phyloP scores from a whole-genome alignment of 805 yeast species.

The Candida coleopterorum region DNA sequence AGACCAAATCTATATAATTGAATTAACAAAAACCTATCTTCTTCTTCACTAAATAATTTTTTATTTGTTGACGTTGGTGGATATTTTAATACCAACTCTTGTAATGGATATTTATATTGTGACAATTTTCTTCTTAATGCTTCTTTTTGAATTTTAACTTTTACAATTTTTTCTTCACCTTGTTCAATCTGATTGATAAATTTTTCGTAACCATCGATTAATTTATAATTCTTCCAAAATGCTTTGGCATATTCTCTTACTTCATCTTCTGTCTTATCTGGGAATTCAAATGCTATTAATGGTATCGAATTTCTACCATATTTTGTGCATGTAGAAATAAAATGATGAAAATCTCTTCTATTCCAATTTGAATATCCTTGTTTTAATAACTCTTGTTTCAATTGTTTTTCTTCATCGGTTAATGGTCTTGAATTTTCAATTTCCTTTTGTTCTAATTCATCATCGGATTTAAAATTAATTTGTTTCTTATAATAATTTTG shows the following conservation, averaged over 20 bases:
- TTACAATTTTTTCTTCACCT: conserved; percentile 80
- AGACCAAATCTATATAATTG: conserved; percentile 78
- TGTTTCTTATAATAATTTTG: conserved; percentile 70
- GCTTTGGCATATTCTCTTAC: conserved; percentile 69
- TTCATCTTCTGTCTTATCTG: conserved; percentile 76
- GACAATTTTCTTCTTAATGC: conserved; percentile 71
- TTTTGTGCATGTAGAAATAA: conserved; percentile 67
- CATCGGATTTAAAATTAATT: conserved; percentile 49
- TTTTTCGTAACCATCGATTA: conserved; percentile 86
- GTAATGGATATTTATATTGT: conserved; percentile 68
- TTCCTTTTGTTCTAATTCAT: conserved; percentile 62
- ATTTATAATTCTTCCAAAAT: conserved; percentile 76
- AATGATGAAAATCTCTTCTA: conserved; percentile 81
- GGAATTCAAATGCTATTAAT: conserved; percentile 73
- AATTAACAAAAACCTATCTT: conserved; percentile 81
- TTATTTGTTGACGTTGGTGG: conserved; percentile 70
- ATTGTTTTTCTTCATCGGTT: conserved; percentile 73
- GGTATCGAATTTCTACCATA: conserved; percentile 74
- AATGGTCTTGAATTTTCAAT: conserved; percentile 74
- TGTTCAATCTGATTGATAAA: conserved; percentile 74
- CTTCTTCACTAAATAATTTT: conserved; percentile 73
- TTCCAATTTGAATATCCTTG: conserved; percentile 83
- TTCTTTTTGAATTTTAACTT: conserved; percentile 67
- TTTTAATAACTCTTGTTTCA: conserved; percentile 51
- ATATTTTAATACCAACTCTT: conserved; percentile 64